These are phyloP conservation scores for Mycena capillaripes DNA, from an alignment of 768 basidiomycete species.

Conservation along the genomic window DNA sequence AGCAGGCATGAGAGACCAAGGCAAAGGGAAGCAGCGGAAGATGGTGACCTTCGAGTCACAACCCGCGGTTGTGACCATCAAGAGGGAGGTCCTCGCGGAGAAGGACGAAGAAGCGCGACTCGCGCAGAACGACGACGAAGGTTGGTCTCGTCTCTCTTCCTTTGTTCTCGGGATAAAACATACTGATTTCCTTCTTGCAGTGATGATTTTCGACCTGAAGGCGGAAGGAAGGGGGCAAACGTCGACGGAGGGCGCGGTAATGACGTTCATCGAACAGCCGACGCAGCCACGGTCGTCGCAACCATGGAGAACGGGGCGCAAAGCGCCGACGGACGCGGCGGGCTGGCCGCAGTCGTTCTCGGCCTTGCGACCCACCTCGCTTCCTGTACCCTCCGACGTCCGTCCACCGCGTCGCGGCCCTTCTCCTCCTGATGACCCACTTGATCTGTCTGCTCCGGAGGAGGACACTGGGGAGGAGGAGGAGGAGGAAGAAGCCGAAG, in stretches of 20 bases:
- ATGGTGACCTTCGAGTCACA: constrained; percentile 79
- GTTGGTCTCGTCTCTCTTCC: constrained; percentile 46
- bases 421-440: no score
- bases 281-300: constrained; percentile 47
- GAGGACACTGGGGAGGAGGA: background rate
- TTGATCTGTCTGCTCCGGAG: background rate
- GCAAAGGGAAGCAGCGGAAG: constrained; percentile 75
- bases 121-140: constrained; percentile 55
- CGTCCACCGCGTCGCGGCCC: constrained; percentile 60
- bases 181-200: constrained; percentile 47
- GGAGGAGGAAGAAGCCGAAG: constrained; percentile 41
- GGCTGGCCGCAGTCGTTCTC: constrained; percentile 71
- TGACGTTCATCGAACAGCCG: constrained; percentile 62
- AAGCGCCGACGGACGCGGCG: constrained; percentile 46
- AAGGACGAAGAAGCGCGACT: constrained; percentile 47
- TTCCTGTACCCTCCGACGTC: constrained; percentile 74
- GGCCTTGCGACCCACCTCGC: constrained; percentile 73
- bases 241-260: constrained; percentile 46
- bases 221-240: constrained; percentile 57
- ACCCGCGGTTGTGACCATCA: constrained; percentile 65
- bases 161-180: background rate
- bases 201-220: constrained; percentile 81
- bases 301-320: constrained; percentile 35
- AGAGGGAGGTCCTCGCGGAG: constrained; percentile 51
- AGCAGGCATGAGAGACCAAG: constrained; percentile 53